Conservation (phyloP, 768 basidiomycete species). For the Scleroderma citrinum region DNA sequence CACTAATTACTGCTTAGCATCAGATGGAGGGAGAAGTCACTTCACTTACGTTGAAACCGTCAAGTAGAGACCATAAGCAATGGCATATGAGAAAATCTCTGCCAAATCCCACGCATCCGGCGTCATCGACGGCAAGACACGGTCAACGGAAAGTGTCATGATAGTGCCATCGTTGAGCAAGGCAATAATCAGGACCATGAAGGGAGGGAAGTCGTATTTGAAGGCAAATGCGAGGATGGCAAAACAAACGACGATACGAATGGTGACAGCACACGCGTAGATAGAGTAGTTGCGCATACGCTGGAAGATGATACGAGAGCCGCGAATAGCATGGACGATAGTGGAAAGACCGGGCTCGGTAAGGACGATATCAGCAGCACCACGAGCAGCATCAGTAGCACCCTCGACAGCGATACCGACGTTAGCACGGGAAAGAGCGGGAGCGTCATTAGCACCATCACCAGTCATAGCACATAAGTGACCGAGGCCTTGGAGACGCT, state of each 20-base stretch:
- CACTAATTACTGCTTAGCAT: constrained; percentile 33
- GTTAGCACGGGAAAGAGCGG: constrained; percentile 95
- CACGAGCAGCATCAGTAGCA: constrained; percentile 97
- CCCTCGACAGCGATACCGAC: constrained; percentile 99
- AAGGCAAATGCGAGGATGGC: constrained; percentile 92
- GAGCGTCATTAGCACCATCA: constrained; percentile 98
- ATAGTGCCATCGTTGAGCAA: constrained; percentile 97
- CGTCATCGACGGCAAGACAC: constrained; percentile 86
- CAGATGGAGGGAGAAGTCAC: neutral
- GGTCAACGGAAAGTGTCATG: constrained; percentile 96
- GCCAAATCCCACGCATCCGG: constrained; percentile 95
- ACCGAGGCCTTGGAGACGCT: constrained; percentile 93
- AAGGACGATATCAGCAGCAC: constrained; percentile 96
- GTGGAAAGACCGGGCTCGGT: constrained; percentile 99
- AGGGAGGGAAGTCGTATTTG: constrained; percentile 98
- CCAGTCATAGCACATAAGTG: constrained; percentile 99
- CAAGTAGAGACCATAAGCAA: constrained; percentile 93
- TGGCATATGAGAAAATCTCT: constrained; percentile 93
- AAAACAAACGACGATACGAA: constrained; percentile 98
- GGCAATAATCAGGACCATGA: constrained; percentile 99
- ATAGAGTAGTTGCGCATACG: constrained; percentile 99
- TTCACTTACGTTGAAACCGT: constrained; percentile 78
- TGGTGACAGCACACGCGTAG: constrained; percentile 93
- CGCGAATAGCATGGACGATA: constrained; percentile 97
- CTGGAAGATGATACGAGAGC: constrained; percentile 98